phyloP scores from a whole-genome alignment of 225 moss, liverwort and hornwort species.

The Pseudoscleropodium purum region DNA sequence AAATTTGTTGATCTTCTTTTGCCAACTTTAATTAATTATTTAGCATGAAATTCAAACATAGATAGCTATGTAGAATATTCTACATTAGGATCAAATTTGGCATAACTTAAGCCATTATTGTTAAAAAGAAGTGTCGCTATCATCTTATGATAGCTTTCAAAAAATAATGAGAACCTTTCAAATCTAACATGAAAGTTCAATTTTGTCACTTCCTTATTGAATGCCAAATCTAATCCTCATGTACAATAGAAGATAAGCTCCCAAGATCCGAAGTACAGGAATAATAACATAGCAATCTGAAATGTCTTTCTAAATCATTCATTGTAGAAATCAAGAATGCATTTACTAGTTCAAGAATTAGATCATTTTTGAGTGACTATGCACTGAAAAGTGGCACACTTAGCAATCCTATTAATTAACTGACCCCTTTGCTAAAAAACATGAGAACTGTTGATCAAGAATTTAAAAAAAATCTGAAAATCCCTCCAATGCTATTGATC shows the following conservation, averaged over 20 bases:
- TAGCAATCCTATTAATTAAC: no score
- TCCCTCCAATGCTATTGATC: no score
- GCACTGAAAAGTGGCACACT: no score
- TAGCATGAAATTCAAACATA: rapidly evolving
- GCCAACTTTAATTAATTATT: not conserved
- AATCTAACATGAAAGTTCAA: not conserved
- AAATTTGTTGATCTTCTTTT: rapidly evolving
- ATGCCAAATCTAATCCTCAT: rapidly evolving
- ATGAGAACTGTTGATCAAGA: no score
- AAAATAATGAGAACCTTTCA: not conserved
- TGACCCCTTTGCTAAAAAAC: no score
- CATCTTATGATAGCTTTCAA: not conserved
- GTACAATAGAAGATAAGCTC: not conserved
- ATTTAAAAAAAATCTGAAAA: no score
- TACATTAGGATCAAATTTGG: not conserved
- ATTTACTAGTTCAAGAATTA: no score
- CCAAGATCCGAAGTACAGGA: rapidly evolving
- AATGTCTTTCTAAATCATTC: not conserved
- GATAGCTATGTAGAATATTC: rapidly evolving
- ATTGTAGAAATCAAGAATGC: not conserved
- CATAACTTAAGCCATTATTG: not conserved
- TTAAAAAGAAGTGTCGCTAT: rapidly evolving
- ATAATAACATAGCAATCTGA: rapidly evolving
- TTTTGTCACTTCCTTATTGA: not conserved
- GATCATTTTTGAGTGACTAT: no score